Conservation (phyloP, 352 stramenopile species). For the Thraustochytrium striatum region DNA sequence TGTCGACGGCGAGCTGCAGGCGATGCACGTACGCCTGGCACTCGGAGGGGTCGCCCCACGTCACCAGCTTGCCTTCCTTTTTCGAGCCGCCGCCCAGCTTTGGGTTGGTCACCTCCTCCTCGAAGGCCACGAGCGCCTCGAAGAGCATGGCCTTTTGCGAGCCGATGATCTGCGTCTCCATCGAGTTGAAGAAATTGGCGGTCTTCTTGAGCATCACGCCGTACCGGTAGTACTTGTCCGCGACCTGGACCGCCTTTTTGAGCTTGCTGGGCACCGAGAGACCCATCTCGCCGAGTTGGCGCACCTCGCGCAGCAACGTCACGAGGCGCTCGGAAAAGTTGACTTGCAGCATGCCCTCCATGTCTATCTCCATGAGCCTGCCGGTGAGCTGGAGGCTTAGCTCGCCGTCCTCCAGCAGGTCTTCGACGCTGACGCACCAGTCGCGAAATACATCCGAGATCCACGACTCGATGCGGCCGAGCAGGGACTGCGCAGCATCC, state of each 20-base stretch:
- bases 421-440: slow-evolving; percentile 74
- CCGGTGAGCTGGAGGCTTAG: slow-evolving; percentile 56
- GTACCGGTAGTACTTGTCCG: slow-evolving; percentile 87
- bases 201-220: slow-evolving; percentile 90
- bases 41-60: slow-evolving; percentile 80
- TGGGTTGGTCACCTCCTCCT: slow-evolving; percentile 61
- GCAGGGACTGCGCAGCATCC: slow-evolving; percentile 7
- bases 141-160: slow-evolving; percentile 89
- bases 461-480: slow-evolving; percentile 45
- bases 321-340: slow-evolving; percentile 89
- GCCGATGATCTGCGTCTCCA: slow-evolving; percentile 86
- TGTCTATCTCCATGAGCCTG: slow-evolving; percentile 80
- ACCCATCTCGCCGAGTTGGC: slow-evolving; percentile 82
- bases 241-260: slow-evolving; percentile 58
- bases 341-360: slow-evolving; percentile 75
- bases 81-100: slow-evolving; percentile 49
- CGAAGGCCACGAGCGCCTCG: slow-evolving; percentile 82
- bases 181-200: slow-evolving; percentile 93
- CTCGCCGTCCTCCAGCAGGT: slow-evolving; percentile 61
- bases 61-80: slow-evolving; percentile 64
- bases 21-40: slow-evolving; percentile 85
- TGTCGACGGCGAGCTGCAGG: slow-evolving; percentile 70
- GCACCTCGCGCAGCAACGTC: slow-evolving; percentile 79
- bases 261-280: slow-evolving; percentile 59
- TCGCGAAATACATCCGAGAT: slow-evolving; percentile 63